Base-by-base conservation (phyloP, 1,284 basidiomycete species). In the Schizophyllum commune region DNA sequence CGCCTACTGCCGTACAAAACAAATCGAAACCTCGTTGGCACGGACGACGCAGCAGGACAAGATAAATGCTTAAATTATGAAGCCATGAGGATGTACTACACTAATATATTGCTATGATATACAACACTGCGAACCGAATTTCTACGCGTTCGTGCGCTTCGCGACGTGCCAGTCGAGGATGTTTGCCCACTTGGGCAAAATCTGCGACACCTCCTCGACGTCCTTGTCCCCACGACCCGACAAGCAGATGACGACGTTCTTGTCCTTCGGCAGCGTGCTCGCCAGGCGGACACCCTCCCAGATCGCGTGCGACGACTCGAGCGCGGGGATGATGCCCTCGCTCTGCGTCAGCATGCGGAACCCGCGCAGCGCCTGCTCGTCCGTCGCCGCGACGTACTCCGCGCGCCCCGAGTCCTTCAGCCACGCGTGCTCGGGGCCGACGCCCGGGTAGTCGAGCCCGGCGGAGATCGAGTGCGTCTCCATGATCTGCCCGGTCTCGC, bases 381-480 rank as follows among this genome's bases (percentile, higher is more conserved):
- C 97, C 1, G 93, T 98, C 8, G 96, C 96, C 11, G 85, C 88
- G 17, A 91, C 84, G 75, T 98, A 99, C 72, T 98, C 93, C 0
- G 95, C 97, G 60, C 97, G 81, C 17, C 93, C 92, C 1, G 88
- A 89, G 71, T 97, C 93, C 76, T 98, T 98, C 71, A 99, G 79
- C 89, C 90, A 97, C 57, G 96, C 90, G 73, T 98, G 96, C 75
- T 99, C 96, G 7, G 97, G 97, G 15, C 97, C 97, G 59, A 99
- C 97, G 68, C 93, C 89, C 34, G 91, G 92, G 72, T 94, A 94
- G 73, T 94, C 91, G 56, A 97, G 79, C 51, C 96, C 97, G 58
- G 97, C 96, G 68, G 92, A 95, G 74, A 99, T 92, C 19, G 95
- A 98, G 76, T 98, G 95, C 19, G 97, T 98, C 74, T 98, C 95